Evolutionary conservation across 441 rosid species (phyloP), one percentile per base, ranked within the genome.

Genomic region (Bocquillonia castaneifolia): DNA sequence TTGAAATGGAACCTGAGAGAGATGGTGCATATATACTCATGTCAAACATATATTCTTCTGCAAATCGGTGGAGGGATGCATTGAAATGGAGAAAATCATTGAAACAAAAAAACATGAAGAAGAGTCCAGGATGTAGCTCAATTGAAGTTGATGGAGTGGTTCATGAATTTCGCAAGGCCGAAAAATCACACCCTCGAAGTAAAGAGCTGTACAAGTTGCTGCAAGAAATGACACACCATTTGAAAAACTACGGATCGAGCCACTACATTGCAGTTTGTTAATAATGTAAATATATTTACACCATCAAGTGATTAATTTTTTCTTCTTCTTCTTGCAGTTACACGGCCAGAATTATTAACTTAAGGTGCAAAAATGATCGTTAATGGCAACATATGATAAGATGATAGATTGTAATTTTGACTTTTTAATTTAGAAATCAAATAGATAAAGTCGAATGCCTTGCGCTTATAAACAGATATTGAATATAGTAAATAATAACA

Each of bases 61-160:
- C 68, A 50, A 51, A 64, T 51, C 34, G 68, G n/a, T 50, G 59
- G 68, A 36, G 56, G 45, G 68, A 64, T 51, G 59, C 68, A 36
- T 51, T 64, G 23, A 64, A 51, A 15, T 64, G 68, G 68, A 64
- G 58, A 64, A 64, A 51, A 20, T 47, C 14, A 64, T 50, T 64
- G 68, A 64, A 64, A 52, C 22, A 51, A 20, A 48, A 51, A 2
- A 22, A 64, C 10, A 9, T 64, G 23, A 64, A 64, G 47, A 64
- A 64, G 59, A 51, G 48, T 52, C 68, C 59, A 64, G 68, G 68
- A 6, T 64, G 68, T 51, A 64, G 68, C 36, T 64, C 68, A 20
- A 36, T 64, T 14, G 68, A 50, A 51, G 32, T 64, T 14, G 48
- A 64, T 6, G 68, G 68, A 7, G 6, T 36, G 23, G 59, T 64